phyloP scores from a whole-genome alignment of 352 stramenopile genomes.

The Globisporangium lucens region DNA sequence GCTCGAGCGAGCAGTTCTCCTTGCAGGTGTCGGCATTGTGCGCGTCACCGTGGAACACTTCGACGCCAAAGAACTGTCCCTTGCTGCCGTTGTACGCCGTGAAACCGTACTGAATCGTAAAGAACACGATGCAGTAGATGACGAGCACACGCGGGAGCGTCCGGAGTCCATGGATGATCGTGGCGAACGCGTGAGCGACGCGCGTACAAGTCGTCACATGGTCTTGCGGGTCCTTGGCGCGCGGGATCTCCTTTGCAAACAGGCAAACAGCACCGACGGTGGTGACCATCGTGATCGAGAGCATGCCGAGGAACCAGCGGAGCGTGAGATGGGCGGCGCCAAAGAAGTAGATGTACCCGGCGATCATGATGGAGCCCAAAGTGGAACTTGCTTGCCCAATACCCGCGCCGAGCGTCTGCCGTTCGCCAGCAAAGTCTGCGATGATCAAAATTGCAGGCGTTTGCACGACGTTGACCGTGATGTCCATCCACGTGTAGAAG shows the following conservation, averaged over 20 bases:
- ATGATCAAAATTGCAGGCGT: conserved; percentile 69
- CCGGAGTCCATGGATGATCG: conserved; percentile 44
- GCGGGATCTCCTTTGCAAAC: conserved; percentile 47
- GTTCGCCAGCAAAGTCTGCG: conserved; percentile 69
- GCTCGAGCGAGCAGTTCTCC: conserved; percentile 29
- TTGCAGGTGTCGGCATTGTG: conserved; percentile 39
- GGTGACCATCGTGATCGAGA: conserved; percentile 60
- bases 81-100: conserved; percentile 61
- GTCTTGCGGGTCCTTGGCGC: conserved; percentile 18
- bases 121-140: conserved; percentile 49
- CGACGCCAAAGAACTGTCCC: conserved; percentile 57
- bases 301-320: conserved; percentile 66
- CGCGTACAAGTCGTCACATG: conserved; percentile 19
- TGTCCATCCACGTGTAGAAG: conserved; percentile 85
- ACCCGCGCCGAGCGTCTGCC: conserved; percentile 55
- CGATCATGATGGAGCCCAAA: conserved; percentile 58
- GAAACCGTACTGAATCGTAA: conserved; percentile 49
- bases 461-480: conserved; percentile 79
- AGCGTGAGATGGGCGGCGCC: conserved; percentile 63
- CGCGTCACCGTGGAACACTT: conserved; percentile 40
- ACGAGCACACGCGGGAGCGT: conserved; percentile 34
- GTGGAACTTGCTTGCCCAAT: conserved; percentile 67
- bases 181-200: conserved; percentile 36
- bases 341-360: conserved; percentile 71
- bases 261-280: conserved; percentile 51